Conservation (phyloP, 345 rosid species). For the Sisymbrium altissimum region DNA sequence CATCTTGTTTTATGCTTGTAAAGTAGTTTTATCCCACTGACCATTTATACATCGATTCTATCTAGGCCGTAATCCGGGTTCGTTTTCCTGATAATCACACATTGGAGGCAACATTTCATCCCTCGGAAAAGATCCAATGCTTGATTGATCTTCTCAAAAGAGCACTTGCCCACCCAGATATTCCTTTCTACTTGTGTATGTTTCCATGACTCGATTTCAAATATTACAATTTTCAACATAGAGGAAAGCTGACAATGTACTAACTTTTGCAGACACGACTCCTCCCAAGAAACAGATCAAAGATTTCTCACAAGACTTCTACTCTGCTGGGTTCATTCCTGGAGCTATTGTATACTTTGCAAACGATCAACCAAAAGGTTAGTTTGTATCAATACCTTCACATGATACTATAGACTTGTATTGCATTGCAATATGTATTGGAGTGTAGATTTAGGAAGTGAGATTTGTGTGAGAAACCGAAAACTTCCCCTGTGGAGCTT, state of each 20-base stretch:
- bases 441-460: neutral
- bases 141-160: conserved; percentile 65
- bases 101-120: conserved; percentile 76
- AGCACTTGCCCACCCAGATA: conserved; percentile 58
- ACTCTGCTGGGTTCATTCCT: conserved; percentile 81
- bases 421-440: conserved; percentile 1
- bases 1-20: neutral
- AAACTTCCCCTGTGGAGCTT: neutral
- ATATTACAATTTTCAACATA: neutral
- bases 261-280: conserved; percentile 61
- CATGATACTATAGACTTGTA: neutral
- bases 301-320: conserved; percentile 76
- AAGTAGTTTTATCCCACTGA: conserved; percentile 2
- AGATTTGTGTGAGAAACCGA: neutral
- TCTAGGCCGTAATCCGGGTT: conserved; percentile 67
- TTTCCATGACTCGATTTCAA: neutral
- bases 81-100: conserved; percentile 88
- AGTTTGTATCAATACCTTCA: conserved; percentile 17
- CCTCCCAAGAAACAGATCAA: conserved; percentile 85
- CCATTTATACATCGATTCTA: neutral
- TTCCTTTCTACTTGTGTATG: conserved; percentile 80
- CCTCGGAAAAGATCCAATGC: conserved; percentile 73
- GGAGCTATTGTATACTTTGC: conserved; percentile 92
- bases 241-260: neutral
- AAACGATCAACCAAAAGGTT: conserved; percentile 61